phyloP scores from a whole-genome alignment of 2,329 filamentous ascomycete species.

The Proliferodiscus dingleyae region DNA sequence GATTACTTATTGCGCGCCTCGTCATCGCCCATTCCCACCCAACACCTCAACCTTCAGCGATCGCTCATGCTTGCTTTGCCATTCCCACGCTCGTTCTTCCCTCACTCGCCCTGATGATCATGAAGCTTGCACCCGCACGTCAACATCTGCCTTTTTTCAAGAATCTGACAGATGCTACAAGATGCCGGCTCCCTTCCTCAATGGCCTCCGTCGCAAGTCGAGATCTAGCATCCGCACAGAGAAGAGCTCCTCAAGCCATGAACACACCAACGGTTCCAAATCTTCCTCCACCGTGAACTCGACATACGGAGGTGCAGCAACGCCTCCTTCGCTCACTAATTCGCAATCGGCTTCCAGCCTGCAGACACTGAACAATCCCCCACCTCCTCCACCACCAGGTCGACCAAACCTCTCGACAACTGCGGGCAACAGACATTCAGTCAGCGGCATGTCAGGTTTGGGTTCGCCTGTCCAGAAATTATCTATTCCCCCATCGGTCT shows the following conservation, averaged over 20 bases:
- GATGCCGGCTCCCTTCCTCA: conserved; percentile 66
- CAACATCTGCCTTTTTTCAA: no score
- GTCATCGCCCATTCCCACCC: no score
- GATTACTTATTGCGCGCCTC: no score
- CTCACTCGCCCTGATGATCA: no score
- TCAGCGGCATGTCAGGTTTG: conserved; percentile 58
- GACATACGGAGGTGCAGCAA: conserved; percentile 50
- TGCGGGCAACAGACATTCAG: conserved; percentile 54
- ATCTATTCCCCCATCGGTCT: conserved; percentile 64
- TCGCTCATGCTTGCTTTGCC: no score
- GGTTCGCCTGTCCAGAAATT: conserved; percentile 51
- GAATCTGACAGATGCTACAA: not conserved
- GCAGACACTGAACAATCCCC: conserved; percentile 48
- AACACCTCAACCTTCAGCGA: no score
- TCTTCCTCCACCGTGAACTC: conserved; percentile 59
- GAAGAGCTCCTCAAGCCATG: conserved; percentile 55
- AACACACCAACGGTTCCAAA: conserved; percentile 46
- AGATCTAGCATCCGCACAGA: conserved; percentile 63
- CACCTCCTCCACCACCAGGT: conserved; percentile 41
- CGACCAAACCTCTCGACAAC: conserved; percentile 40
- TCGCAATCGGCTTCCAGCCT: conserved; percentile 58
- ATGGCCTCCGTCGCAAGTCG: conserved; percentile 54
- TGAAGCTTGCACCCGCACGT: no score
- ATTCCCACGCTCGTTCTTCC: no score
- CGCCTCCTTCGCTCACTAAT: conserved; percentile 35